Evolutionary conservation across 768 basidiomycete genomes (phyloP).

Genomic region (Lentinula lateritia): DNA sequence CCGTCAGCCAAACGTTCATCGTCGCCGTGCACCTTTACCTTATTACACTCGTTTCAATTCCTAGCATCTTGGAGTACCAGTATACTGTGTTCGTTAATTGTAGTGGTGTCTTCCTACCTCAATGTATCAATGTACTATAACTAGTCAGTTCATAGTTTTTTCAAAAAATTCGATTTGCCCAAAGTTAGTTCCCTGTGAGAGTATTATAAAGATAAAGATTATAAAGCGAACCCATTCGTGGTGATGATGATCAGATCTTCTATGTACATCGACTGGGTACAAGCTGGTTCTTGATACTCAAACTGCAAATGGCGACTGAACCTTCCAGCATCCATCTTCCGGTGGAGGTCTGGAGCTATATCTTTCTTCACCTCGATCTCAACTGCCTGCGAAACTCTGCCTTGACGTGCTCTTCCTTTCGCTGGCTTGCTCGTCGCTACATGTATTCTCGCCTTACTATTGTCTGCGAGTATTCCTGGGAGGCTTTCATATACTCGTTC

Average conservation of each 20-base stretch:
- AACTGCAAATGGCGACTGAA: background rate
- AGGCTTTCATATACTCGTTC: background rate
- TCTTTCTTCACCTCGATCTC: background rate
- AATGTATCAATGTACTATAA: background rate
- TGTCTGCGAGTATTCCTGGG: constrained; percentile 3
- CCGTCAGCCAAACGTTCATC: constrained; percentile 10
- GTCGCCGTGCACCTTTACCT: background rate
- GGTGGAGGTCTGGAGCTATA: background rate
- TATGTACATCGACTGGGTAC: background rate
- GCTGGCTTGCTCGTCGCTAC: constrained; percentile 1
- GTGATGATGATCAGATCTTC: too few relatives aligned
- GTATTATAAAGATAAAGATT: background rate
- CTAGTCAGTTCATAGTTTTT: background rate
- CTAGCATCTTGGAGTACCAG: background rate
- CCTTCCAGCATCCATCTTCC: background rate
- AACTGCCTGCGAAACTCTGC: background rate
- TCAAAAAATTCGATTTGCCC: background rate
- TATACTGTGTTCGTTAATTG: background rate
- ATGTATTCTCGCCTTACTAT: constrained; percentile 5
- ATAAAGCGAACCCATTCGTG: background rate
- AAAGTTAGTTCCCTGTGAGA: background rate
- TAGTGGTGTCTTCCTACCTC: background rate
- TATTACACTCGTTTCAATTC: background rate
- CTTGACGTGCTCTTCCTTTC: constrained; percentile 7
- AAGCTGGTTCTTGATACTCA: background rate